Evolutionary conservation across 768 basidiomycete species (phyloP).

Genomic region (Cyclocybe cylindracea): DNA sequence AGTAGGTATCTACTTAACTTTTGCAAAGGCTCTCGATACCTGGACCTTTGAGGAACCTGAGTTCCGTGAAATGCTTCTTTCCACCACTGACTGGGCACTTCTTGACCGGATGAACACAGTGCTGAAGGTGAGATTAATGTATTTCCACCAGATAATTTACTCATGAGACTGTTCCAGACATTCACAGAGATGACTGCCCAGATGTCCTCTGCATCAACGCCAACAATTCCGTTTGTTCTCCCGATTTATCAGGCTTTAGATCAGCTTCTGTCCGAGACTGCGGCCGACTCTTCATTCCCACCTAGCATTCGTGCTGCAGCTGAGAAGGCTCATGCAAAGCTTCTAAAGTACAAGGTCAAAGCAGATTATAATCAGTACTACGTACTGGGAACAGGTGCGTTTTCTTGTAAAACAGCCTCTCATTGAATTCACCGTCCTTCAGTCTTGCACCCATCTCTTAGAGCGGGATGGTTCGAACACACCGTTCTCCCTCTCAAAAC

Average conservation of each 20-base stretch:
- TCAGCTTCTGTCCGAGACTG: slow-evolving; percentile 11
- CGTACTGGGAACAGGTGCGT: slow-evolving; percentile 27
- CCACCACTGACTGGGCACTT: slow-evolving; percentile 16
- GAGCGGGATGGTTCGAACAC: slow-evolving; percentile 22
- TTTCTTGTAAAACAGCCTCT: background rate
- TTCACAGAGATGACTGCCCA: slow-evolving; percentile 29
- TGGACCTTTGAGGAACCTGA: slow-evolving; percentile 20
- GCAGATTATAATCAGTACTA: slow-evolving; percentile 24
- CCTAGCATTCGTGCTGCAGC: slow-evolving; percentile 17
- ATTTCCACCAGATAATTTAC: background rate
- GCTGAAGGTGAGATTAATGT: slow-evolving; percentile 17
- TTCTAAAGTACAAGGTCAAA: slow-evolving; percentile 20
- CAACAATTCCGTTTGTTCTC: slow-evolving; percentile 31
- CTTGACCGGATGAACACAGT: slow-evolving; percentile 14
- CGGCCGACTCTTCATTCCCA: background rate
- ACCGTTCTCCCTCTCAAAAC: too few species aligned
- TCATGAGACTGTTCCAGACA: slow-evolving; percentile 12
- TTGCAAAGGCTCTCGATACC: slow-evolving; percentile 24
- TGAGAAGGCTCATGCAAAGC: slow-evolving; percentile 21
- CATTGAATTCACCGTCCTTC: background rate
- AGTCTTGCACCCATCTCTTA: slow-evolving; percentile 27
- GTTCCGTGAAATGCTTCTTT: slow-evolving; percentile 9
- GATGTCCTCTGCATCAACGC: slow-evolving; percentile 22
- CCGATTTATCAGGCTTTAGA: slow-evolving; percentile 29
- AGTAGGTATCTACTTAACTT: background rate